phyloP scores from a whole-genome alignment of 2,329 filamentous ascomycete species.

The Tolypocladium pustulatum region DNA sequence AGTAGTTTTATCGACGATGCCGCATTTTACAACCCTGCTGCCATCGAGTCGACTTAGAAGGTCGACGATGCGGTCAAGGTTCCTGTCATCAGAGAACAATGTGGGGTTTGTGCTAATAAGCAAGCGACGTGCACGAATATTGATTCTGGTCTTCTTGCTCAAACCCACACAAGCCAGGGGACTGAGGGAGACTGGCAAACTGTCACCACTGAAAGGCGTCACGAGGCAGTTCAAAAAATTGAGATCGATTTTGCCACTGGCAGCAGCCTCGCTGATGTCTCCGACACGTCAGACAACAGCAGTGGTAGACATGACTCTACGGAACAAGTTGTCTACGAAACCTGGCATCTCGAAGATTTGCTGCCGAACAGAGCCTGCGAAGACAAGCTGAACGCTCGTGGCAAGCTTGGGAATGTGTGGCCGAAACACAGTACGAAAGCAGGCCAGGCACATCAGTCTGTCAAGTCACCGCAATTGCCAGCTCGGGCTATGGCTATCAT shows the following conservation, averaged over 20 bases:
- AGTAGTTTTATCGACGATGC: slow-evolving; percentile 1
- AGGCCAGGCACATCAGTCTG: slow-evolving; percentile 7
- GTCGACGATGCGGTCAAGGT: slow-evolving; percentile 28
- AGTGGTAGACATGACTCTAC: not conserved
- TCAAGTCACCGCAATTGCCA: slow-evolving; percentile 9
- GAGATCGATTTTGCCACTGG: slow-evolving; percentile 19
- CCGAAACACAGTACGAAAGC: not conserved
- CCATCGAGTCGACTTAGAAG: slow-evolving; percentile 28
- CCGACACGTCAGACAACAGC: slow-evolving; percentile 20
- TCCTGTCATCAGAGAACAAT: slow-evolving; percentile 14
- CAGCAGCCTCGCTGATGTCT: slow-evolving; percentile 35
- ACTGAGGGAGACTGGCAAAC: slow-evolving; percentile 26
- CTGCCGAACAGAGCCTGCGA: not conserved
- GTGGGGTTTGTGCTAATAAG: not conserved
- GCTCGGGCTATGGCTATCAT: slow-evolving; percentile 12
- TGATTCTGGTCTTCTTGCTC: slow-evolving; percentile 3
- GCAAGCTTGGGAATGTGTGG: not conserved
- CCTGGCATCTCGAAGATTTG: not conserved
- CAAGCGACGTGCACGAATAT: not conserved
- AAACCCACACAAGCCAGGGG: slow-evolving; percentile 6
- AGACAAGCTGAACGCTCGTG: not conserved
- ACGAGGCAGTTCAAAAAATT: slow-evolving; percentile 10
- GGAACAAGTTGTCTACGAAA: not conserved
- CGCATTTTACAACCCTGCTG: slow-evolving; percentile 25
- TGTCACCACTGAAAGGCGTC: slow-evolving; percentile 18